Evolutionary conservation across 345 rosid species (phyloP).

Genomic region (Syzygium aqueum): DNA sequence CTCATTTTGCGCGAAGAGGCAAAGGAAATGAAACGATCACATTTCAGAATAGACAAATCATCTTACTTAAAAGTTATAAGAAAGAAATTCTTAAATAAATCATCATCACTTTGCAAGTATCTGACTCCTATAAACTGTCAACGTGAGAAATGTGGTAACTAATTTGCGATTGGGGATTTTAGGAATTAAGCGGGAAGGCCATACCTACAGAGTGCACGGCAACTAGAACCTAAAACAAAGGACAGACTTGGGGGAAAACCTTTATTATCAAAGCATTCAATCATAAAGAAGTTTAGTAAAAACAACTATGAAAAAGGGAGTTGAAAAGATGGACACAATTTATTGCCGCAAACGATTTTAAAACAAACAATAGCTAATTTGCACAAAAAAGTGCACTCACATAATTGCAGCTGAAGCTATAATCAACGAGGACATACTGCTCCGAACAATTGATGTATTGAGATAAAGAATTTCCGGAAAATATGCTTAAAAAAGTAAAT

Average conservation of each 20-base stretch:
- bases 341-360: background rate
- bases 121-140: background rate
- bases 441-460: background rate
- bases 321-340: background rate
- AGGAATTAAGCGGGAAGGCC: background rate
- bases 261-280: background rate
- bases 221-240: background rate
- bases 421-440: background rate
- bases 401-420: background rate
- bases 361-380: background rate
- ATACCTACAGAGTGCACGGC: background rate
- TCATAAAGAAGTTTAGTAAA: background rate
- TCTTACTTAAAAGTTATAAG: background rate
- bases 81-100: background rate
- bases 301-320: background rate
- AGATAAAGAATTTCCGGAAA: background rate
- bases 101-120: background rate
- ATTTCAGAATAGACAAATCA: background rate
- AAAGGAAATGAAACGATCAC: background rate
- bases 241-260: background rate
- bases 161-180: background rate
- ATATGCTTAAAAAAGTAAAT: background rate
- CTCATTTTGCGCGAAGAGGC: background rate
- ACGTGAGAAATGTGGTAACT: background rate
- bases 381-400: background rate